Evolutionary conservation across 2,329 filamentous ascomycete species (phyloP), one percentile per base, ranked within the genome.

Genomic region (Coleophoma eucalyptorum): DNA sequence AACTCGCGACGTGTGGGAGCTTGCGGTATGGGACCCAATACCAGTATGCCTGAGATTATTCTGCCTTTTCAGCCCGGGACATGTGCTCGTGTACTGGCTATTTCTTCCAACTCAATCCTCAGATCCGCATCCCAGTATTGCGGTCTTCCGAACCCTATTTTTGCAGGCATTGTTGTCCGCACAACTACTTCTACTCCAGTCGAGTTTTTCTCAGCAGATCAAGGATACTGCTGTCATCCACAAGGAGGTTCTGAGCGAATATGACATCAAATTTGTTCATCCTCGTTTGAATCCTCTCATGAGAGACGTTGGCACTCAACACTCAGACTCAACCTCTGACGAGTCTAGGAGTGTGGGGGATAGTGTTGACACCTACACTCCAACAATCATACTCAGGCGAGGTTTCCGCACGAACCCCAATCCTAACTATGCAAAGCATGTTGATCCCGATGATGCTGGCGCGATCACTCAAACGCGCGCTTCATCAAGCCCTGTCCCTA

Each of bases 181-280:
- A 1, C 90, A 97, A 67, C 79, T 97, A 56, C 78, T 84, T 48
- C 74, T 90, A 31, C 73, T 97, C 46, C 85, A 87, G 53, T 79
- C 78, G 2, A 83, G 78, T 33, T 97, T 93, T 69, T 78, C 81
- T 3, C 92, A 93, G 65, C 92, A 97, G 67, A 83, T 82, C 54
- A 96, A 91, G 65, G 94, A 99, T 67, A 83, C 82, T 2, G 78
- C 84, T 2, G 79, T 97, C 43, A 87, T 99, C 52, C 90, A 96
- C 59, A 90, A 87, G 60, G 89, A 97, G 69, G 93, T 97, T 5
- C 78, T 97, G 70, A 86, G 91, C 66, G 94, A 99, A 70, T 99
- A 99, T 65, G 90, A 97, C 65, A 89, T 84, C 59, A 99, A 99
- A 72, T 97, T 87, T 64, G 94, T 99, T 1, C 90, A 95, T 63